Percentiles rank a stretch among this genome's conserved stretches.
phyloP scores from a whole-genome alignment of 257 asterid species.

The Lycium ferocissimum region DNA sequence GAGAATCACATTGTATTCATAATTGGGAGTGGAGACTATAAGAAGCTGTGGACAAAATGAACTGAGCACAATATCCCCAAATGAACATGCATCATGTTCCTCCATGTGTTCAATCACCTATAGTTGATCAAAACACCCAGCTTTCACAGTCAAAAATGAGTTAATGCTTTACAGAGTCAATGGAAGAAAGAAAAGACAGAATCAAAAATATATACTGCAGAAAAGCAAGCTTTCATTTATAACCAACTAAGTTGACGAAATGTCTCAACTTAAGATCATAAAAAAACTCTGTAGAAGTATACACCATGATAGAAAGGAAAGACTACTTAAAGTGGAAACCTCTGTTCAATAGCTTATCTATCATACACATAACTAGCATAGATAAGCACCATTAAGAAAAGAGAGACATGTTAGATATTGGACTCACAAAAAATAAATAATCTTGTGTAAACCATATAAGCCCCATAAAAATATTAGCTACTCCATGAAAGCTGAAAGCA shows the following conservation, averaged over 20 bases:
- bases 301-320: not conserved
- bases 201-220: not conserved
- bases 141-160: slow-evolving; percentile 22
- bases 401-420: not conserved
- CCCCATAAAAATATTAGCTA: not conserved
- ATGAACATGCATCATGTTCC: slow-evolving; percentile 80
- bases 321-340: not conserved
- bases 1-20: slow-evolving; percentile 87
- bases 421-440: not conserved
- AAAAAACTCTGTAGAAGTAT: not conserved
- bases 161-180: not conserved
- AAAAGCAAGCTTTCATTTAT: slow-evolving; percentile 4
- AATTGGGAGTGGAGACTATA: slow-evolving; percentile 90
- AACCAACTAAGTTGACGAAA: not conserved
- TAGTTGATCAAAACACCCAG: slow-evolving; percentile 26
- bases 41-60: slow-evolving; percentile 77
- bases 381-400: not conserved
- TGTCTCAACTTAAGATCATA: not conserved
- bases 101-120: slow-evolving; percentile 98
- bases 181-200: slow-evolving; percentile 18
- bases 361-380: not conserved
- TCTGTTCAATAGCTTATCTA: not conserved
- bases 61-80: slow-evolving; percentile 75
- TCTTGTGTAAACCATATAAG: not conserved
- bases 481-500: not conserved